Percentiles rank a stretch among this genome's conserved stretches.
Evolutionary conservation across 2,329 filamentous ascomycete genomes (phyloP).

Genomic region (Colletotrichum sojae): DNA sequence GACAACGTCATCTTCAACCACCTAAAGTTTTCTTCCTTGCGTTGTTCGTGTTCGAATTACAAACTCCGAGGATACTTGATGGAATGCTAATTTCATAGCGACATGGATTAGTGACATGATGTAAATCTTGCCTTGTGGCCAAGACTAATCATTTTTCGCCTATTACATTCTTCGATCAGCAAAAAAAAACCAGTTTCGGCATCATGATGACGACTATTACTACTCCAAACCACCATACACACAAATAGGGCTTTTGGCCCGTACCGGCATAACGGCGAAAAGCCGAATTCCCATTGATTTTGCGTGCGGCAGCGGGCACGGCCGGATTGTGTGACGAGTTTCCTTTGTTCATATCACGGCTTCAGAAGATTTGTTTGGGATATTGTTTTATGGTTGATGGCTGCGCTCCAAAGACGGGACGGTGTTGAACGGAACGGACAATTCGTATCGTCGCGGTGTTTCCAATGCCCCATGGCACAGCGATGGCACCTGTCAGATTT

Average conservation of each 20-base stretch:
- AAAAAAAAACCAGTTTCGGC: slow-evolving; percentile 8
- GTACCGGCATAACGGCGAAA: slow-evolving; percentile 34
- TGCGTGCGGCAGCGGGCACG: slow-evolving; percentile 4
- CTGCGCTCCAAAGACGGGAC: background rate
- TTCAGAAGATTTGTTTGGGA: background rate
- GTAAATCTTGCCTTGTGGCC: slow-evolving; percentile 9
- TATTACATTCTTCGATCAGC: background rate
- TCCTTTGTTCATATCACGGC: slow-evolving; percentile 25
- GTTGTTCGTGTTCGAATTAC: background rate
- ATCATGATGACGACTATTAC: slow-evolving; percentile 13
- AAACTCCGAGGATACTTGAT: background rate
- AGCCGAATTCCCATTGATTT: background rate
- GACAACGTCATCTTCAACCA: background rate
- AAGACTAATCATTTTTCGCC: slow-evolving; percentile 3
- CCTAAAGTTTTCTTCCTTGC: slow-evolving; percentile 14
- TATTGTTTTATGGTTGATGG: no score
- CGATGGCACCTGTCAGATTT: slow-evolving; percentile 28
- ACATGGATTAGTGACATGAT: slow-evolving; percentile 40
- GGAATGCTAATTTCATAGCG: slow-evolving; percentile 36
- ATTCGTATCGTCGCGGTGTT: background rate
- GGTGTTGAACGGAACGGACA: slow-evolving; percentile 16
- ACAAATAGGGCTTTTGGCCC: background rate
- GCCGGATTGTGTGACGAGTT: slow-evolving; percentile 24
- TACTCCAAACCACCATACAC: background rate
- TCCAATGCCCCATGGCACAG: slow-evolving; percentile 6